These are phyloP conservation scores for Podospora appendiculata DNA, from an alignment of 495 filamentous ascomycete genomes.

Conservation along the genomic window DNA sequence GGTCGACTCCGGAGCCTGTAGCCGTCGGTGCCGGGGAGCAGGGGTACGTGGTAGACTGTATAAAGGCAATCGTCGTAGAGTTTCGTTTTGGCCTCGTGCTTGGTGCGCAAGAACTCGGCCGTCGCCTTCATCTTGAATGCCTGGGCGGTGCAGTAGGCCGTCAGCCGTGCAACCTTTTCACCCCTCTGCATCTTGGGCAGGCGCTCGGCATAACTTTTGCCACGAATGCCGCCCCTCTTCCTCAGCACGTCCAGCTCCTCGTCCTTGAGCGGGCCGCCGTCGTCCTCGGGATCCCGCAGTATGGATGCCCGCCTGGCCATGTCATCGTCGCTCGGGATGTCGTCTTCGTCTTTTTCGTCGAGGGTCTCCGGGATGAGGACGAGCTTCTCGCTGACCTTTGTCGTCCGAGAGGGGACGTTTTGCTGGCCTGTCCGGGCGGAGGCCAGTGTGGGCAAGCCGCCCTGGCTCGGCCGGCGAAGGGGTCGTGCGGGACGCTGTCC, in stretches of 20 bases:
- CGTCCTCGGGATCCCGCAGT: conserved; percentile 50
- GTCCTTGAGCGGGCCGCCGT: conserved; percentile 64
- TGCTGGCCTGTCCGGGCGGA: conserved; percentile 51
- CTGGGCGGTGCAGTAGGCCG: conserved; percentile 94
- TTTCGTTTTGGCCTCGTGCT: conserved; percentile 91
- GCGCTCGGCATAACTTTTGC: conserved; percentile 92
- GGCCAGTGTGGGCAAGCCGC: conserved; percentile 30
- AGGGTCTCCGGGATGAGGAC: conserved; percentile 86
- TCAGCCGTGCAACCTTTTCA: conserved; percentile 82
- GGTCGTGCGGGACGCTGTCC: conserved; percentile 45
- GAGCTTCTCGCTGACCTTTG: conserved; percentile 89
- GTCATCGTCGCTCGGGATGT: conserved; percentile 43
- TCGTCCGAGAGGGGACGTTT: conserved; percentile 78
- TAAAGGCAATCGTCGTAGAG: conserved; percentile 99
- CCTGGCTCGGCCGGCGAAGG: conserved; percentile 32
- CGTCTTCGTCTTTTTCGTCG: conserved; percentile 50
- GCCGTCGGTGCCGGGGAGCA: conserved; percentile 77
- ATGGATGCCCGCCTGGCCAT: conserved; percentile 23
- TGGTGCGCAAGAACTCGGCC: conserved; percentile 78
- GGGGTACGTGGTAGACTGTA: conserved; percentile 84
- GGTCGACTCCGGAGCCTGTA: conserved; percentile 85
- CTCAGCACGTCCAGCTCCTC: conserved; percentile 63
- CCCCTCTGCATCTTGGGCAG: conserved; percentile 81
- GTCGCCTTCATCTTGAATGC: conserved; percentile 80
- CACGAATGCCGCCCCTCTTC: conserved; percentile 56